phyloP scores from a whole-genome alignment of 2,329 filamentous ascomycete species.

The Colletotrichum theobromicola region DNA sequence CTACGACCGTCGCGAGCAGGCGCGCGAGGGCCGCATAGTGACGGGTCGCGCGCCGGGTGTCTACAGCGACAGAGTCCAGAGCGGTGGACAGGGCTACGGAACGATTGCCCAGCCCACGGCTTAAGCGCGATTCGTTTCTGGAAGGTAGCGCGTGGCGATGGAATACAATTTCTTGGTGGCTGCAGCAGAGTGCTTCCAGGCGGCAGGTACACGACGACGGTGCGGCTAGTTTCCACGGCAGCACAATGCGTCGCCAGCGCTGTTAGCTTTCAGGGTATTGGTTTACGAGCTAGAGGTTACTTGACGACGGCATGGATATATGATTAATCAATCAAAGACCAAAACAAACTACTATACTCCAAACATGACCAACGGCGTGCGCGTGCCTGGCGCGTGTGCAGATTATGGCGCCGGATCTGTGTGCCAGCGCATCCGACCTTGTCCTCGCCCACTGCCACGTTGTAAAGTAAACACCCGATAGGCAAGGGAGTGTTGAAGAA shows the following conservation, averaged over 20 bases:
- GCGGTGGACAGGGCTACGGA: constrained; percentile 66
- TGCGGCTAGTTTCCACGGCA: neutral
- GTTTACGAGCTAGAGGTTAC: neutral
- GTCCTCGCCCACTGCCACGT: neutral
- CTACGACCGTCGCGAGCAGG: constrained; percentile 73
- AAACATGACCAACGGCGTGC: neutral
- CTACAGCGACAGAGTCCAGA: constrained; percentile 76
- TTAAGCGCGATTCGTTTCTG: neutral
- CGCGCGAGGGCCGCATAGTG: constrained; percentile 59
- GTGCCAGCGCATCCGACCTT: constrained; percentile 7
- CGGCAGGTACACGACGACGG: neutral
- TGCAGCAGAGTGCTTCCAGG: neutral
- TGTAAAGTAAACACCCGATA: neutral
- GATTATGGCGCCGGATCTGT: constrained; percentile 3
- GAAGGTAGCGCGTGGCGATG: neutral
- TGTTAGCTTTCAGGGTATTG: neutral
- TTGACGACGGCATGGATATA: neutral
- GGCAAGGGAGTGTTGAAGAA: neutral
- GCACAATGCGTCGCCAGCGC: neutral
- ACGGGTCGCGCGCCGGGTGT: constrained; percentile 68
- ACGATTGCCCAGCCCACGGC: constrained; percentile 37
- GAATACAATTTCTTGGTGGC: neutral
- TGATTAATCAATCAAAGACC: neutral
- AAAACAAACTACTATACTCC: neutral
- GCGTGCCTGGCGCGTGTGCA: constrained; percentile 7